A percentile compares a stretch with the other conserved stretches of the same genome.
Conservation (phyloP, 2,329 filamentous ascomycete species). For the Arthrobotrys entomopaga region DNA sequence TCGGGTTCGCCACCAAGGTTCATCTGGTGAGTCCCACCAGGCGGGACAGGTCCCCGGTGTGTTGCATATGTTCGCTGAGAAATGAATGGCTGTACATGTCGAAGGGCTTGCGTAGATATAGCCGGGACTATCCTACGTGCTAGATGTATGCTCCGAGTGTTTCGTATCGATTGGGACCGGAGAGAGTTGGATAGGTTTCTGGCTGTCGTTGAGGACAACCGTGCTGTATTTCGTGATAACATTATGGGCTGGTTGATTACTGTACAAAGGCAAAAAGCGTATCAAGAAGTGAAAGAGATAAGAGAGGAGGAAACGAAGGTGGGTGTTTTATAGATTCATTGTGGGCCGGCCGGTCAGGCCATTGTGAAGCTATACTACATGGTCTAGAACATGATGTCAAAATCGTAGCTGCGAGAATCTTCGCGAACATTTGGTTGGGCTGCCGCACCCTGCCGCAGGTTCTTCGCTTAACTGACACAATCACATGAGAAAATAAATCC, state of each 20-base stretch:
- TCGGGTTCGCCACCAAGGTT: conserved; percentile 79
- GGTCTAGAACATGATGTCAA: conserved; percentile 14
- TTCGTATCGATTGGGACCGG: conserved; percentile 29
- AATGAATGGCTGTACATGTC: conserved; percentile 46
- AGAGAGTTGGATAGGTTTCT: conserved; percentile 45
- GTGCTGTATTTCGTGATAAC: conserved; percentile 46
- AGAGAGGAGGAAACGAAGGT: not conserved
- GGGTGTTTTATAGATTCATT: conserved; percentile 20
- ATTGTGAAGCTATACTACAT: conserved; percentile 17
- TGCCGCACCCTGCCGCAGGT: conserved; percentile 19
- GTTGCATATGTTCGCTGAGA: conserved; percentile 61
- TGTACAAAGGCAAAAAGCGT: conserved; percentile 2
- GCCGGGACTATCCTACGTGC: conserved; percentile 31
- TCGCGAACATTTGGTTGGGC: conserved; percentile 21
- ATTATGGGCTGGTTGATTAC: conserved; percentile 22
- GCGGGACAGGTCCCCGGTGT: conserved; percentile 79
- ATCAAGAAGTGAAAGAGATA: not conserved
- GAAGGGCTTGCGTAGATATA: conserved; percentile 29
- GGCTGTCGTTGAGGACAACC: conserved; percentile 42
- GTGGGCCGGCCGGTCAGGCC: conserved; percentile 22
- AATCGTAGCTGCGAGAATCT: conserved; percentile 28
- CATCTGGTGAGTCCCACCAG: conserved; percentile 94
- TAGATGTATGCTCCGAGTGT: conserved; percentile 8
- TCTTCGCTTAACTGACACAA: not conserved
- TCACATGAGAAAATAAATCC: not conserved